phyloP scores from a whole-genome alignment of 345 rosid genomes.

The Arabis alpina region DNA sequence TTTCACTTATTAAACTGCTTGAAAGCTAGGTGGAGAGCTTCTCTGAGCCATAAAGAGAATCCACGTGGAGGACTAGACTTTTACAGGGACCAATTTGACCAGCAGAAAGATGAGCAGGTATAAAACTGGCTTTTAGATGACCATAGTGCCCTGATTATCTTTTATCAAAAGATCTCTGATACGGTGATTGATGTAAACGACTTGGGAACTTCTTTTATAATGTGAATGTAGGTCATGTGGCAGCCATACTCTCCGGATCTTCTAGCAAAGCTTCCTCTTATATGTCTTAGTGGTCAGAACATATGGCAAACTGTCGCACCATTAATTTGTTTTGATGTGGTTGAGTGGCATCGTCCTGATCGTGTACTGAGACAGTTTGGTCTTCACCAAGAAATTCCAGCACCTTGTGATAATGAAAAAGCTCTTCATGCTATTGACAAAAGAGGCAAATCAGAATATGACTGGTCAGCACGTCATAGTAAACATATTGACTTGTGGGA shows the following conservation, averaged over 20 bases:
- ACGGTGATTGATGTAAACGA: conserved; percentile 9
- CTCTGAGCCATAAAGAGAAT: conserved; percentile 50
- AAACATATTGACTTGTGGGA: conserved; percentile 44
- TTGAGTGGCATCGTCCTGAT: conserved; percentile 52
- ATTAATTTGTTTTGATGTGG: conserved; percentile 46
- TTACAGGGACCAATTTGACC: conserved; percentile 50
- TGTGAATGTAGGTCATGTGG: conserved; percentile 42
- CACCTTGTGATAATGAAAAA: conserved; percentile 46
- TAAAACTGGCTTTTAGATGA: neutral
- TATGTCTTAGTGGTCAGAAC: conserved; percentile 46
- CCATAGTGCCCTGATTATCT: neutral
- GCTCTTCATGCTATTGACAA: conserved; percentile 49
- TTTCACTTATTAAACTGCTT: conserved; percentile 38
- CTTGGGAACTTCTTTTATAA: conserved; percentile 16
- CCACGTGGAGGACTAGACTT: conserved; percentile 50
- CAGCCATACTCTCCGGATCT: conserved; percentile 45
- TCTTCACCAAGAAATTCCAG: conserved; percentile 44
- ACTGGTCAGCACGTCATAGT: conserved; percentile 50
- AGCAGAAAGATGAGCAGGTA: conserved; percentile 52
- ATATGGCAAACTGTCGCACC: conserved; percentile 46
- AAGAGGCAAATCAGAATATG: conserved; percentile 47
- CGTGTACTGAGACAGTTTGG: conserved; percentile 48
- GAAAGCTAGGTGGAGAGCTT: conserved; percentile 50
- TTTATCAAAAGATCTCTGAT: conserved; percentile 5
- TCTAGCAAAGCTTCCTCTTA: conserved; percentile 42